Evolutionary conservation across 208 protist genomes (phyloP).

Genomic region (Leishmania amazonensis): DNA sequence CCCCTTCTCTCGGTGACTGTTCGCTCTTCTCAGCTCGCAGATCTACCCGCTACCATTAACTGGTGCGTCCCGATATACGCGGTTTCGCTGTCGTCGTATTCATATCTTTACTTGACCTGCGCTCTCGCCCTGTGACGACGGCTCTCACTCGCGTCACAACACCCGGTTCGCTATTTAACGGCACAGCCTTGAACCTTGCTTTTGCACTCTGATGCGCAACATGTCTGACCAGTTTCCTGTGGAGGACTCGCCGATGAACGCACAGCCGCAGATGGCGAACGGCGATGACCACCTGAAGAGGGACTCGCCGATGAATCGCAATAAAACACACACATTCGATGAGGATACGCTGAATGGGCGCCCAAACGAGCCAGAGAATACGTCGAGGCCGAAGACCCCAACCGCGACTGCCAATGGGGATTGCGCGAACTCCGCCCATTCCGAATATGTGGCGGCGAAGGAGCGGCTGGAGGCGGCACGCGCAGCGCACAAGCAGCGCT

Average conservation of each 20-base stretch:
- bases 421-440: background rate
- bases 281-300: background rate
- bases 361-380: background rate
- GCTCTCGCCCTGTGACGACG: no score
- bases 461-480: conserved; percentile 28
- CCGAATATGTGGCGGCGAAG: conserved; percentile 26
- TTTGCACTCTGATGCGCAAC: no score
- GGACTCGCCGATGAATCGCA: background rate
- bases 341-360: no score
- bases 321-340: background rate
- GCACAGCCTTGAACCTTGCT: no score
- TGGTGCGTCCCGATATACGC: no score
- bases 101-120: no score
- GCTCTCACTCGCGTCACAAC: no score
- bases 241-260: no score
- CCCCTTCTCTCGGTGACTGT: background rate
- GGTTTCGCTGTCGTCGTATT: no score
- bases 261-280: no score
- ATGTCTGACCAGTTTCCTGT: no score
- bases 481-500: conserved; percentile 32
- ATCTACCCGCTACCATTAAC: background rate
- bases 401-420: background rate
- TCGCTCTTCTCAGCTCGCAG: background rate
- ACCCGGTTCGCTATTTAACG: no score
- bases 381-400: background rate